Evolutionary conservation across 208 protist species (phyloP).

Genomic region (Trypanosoma platydactyli): DNA sequence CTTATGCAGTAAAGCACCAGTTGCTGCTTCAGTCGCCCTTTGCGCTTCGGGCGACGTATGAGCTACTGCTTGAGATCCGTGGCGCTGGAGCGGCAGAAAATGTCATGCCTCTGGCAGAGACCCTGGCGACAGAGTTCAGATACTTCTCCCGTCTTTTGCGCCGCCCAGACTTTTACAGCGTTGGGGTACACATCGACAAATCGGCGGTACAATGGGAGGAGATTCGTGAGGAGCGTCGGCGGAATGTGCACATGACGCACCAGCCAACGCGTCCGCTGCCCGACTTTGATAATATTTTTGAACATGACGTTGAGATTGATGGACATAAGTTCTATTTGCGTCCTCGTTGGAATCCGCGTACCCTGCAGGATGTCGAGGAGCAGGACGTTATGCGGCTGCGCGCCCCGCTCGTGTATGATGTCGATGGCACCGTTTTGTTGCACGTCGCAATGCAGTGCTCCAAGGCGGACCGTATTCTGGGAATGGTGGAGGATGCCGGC

Average conservation of each 20-base stretch:
- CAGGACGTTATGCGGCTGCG: constrained; percentile 37
- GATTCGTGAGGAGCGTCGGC: constrained; percentile 51
- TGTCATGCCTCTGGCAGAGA: constrained; percentile 64
- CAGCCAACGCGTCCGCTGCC: constrained; percentile 61
- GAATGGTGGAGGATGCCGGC: constrained; percentile 87
- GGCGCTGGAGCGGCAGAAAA: constrained; percentile 69
- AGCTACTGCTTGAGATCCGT: constrained; percentile 79
- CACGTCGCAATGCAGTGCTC: constrained; percentile 46
- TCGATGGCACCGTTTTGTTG: constrained; percentile 60
- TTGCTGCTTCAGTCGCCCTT: constrained; percentile 86
- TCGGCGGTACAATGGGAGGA: constrained; percentile 64
- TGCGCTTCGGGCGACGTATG: constrained; percentile 75
- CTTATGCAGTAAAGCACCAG: constrained; percentile 89
- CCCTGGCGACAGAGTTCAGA: constrained; percentile 72
- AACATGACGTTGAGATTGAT: constrained; percentile 73
- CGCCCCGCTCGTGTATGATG: constrained; percentile 59
- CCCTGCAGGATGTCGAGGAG: constrained; percentile 63
- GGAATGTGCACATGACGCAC: constrained; percentile 68
- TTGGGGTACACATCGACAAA: constrained; percentile 78
- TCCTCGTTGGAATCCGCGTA: constrained; percentile 82
- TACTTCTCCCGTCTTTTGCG: constrained; percentile 63
- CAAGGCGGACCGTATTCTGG: constrained; percentile 64
- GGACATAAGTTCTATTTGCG: constrained; percentile 82
- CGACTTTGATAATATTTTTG: constrained; percentile 85
- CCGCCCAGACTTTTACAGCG: constrained; percentile 78